phyloP scores from a whole-genome alignment of 768 basidiomycete genomes.

The Boletus vinaceobasis region DNA sequence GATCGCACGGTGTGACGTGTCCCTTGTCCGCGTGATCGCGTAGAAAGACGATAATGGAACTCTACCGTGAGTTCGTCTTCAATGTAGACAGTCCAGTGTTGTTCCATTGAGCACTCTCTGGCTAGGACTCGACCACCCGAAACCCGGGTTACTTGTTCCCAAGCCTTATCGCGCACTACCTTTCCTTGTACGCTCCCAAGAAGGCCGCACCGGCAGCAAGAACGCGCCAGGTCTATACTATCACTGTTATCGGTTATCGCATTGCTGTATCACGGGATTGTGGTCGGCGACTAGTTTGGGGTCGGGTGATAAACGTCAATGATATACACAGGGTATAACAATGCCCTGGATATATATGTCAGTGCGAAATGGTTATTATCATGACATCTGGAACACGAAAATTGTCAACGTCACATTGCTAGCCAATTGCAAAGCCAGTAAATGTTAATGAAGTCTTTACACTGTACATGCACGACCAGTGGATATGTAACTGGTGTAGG shows the following conservation, averaged over 20 bases:
- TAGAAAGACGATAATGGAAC: background rate
- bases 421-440: too few species aligned
- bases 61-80: too few species aligned
- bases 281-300: background rate
- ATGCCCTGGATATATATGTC: too few species aligned
- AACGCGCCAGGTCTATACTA: background rate
- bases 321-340: too few species aligned
- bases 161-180: background rate
- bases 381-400: too few species aligned
- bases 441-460: too few species aligned
- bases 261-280: background rate
- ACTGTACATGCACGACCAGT: background rate
- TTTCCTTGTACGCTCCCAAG: background rate
- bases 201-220: background rate
- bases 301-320: too few species aligned
- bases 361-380: too few species aligned
- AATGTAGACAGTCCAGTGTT: background rate
- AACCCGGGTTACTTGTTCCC: background rate
- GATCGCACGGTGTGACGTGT: background rate
- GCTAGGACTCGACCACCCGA: background rate
- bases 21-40: background rate
- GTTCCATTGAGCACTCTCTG: background rate
- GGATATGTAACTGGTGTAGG: background rate
- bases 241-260: too few species aligned
- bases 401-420: background rate